Percentiles rank a stretch among this genome's conserved stretches.
Evolutionary conservation across 1,139 yeast genomes (phyloP).

Genomic region (Candida tetrigidarum): DNA sequence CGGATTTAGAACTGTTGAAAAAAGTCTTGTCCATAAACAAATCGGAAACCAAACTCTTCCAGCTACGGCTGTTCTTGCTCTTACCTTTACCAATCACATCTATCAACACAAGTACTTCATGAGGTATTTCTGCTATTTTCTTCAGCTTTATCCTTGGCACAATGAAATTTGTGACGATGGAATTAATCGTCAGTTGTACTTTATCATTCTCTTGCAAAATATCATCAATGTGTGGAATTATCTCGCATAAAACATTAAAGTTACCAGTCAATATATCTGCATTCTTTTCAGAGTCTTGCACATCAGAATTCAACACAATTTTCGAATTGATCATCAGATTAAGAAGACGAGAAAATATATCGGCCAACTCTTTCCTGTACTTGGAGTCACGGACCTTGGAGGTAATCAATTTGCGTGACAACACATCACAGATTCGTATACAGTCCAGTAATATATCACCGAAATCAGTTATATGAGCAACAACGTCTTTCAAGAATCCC

Average conservation of each 20-base stretch:
- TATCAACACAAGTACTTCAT: constrained; percentile 42
- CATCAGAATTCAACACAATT: constrained; percentile 3
- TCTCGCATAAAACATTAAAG: constrained; percentile 34
- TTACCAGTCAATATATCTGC: constrained; percentile 39
- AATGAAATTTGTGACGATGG: constrained; percentile 47
- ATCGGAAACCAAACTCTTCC: constrained; percentile 59
- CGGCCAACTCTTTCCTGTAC: constrained; percentile 70
- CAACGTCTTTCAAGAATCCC: constrained; percentile 61
- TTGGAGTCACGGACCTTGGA: constrained; percentile 66
- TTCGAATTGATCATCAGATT: constrained; percentile 8
- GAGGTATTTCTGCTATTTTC: constrained; percentile 32
- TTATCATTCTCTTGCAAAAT: constrained; percentile 60
- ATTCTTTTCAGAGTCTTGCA: constrained; percentile 18
- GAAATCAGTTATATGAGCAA: constrained; percentile 52
- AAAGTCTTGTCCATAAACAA: constrained; percentile 52
- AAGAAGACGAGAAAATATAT: constrained; percentile 41
- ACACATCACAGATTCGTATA: constrained; percentile 50
- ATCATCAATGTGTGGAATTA: constrained; percentile 44
- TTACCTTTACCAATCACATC: constrained; percentile 37
- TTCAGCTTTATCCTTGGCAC: constrained; percentile 49
- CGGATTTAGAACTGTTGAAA: constrained; percentile 37
- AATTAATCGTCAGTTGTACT: constrained; percentile 42
- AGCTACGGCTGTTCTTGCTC: constrained; percentile 42
- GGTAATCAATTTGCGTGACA: constrained; percentile 60
- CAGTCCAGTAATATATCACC: constrained; percentile 54